Conservation (phyloP, 2,329 filamentous ascomycete genomes). For the Epichloe hybrida region DNA sequence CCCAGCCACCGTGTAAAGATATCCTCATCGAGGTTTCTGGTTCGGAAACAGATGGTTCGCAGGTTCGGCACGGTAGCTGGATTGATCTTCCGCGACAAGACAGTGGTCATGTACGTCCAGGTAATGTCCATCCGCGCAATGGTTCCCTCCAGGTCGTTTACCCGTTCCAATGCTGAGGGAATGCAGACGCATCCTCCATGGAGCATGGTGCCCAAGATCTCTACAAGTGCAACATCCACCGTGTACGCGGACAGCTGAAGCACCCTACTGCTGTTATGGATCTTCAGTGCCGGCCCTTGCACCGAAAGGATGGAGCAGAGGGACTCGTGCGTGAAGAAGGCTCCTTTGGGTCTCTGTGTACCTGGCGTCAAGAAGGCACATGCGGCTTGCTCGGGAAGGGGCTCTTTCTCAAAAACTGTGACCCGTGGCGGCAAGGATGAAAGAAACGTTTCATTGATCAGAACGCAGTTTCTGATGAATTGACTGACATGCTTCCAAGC, state of each 20-base stretch:
- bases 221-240: slow-evolving; percentile 38
- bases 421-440: slow-evolving; percentile 19
- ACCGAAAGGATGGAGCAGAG: slow-evolving; percentile 40
- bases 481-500: slow-evolving; percentile 25
- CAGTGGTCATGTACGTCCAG: slow-evolving; percentile 43
- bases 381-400: slow-evolving; percentile 34
- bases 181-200: slow-evolving; percentile 47
- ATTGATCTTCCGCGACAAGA: slow-evolving; percentile 36
- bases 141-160: slow-evolving; percentile 34
- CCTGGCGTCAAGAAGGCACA: slow-evolving; percentile 47
- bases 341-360: slow-evolving; percentile 39
- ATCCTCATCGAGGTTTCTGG: slow-evolving; percentile 35
- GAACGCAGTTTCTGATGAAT: slow-evolving; percentile 26
- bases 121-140: slow-evolving; percentile 37
- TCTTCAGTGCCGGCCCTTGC: slow-evolving; percentile 35
- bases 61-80: slow-evolving; percentile 24
- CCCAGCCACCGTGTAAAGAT: slow-evolving; percentile 33
- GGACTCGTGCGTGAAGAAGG: slow-evolving; percentile 47
- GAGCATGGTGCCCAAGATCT: slow-evolving; percentile 38
- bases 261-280: slow-evolving; percentile 38
- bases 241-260: slow-evolving; percentile 41
- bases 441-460: slow-evolving; percentile 29
- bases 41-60: slow-evolving; percentile 31
- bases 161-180: slow-evolving; percentile 34
- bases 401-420: slow-evolving; percentile 17